phyloP scores from a whole-genome alignment of 495 filamentous ascomycete species.

The Parachaetomium inaequale region DNA sequence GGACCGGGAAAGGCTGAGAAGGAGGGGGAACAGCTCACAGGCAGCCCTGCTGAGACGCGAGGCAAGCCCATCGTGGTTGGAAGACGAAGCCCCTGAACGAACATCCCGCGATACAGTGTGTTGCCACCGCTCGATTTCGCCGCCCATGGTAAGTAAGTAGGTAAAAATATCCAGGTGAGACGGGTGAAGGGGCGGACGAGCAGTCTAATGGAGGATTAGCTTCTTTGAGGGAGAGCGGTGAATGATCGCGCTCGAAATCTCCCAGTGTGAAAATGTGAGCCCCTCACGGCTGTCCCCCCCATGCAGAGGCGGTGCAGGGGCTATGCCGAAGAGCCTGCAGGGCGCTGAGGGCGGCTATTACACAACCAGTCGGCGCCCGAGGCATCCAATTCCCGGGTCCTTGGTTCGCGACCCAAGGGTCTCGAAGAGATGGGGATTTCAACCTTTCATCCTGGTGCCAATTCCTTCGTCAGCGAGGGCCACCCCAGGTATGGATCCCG shows the following conservation, averaged over 20 bases:
- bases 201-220: not conserved
- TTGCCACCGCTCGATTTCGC: not conserved
- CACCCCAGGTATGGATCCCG: not conserved
- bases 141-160: not conserved
- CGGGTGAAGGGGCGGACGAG: not conserved
- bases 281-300: no score
- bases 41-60: not conserved
- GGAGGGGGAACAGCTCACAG: not conserved
- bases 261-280: no score
- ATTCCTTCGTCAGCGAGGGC: not conserved
- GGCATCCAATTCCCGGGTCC: not conserved
- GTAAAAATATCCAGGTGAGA: not conserved
- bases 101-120: not conserved
- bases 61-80: not conserved
- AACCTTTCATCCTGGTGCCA: not conserved
- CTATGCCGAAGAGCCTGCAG: not conserved
- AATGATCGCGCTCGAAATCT: no score
- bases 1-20: not conserved
- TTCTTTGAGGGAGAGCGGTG: no score
- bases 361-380: not conserved
- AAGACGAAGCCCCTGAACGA: not conserved
- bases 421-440: not conserved
- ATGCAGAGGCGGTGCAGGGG: not conserved
- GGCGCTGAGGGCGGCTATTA: not conserved
- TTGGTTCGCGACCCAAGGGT: not conserved